These are phyloP conservation scores for Ustilago bromivora DNA, from an alignment of 1,284 basidiomycete species.

Conservation along the genomic window DNA sequence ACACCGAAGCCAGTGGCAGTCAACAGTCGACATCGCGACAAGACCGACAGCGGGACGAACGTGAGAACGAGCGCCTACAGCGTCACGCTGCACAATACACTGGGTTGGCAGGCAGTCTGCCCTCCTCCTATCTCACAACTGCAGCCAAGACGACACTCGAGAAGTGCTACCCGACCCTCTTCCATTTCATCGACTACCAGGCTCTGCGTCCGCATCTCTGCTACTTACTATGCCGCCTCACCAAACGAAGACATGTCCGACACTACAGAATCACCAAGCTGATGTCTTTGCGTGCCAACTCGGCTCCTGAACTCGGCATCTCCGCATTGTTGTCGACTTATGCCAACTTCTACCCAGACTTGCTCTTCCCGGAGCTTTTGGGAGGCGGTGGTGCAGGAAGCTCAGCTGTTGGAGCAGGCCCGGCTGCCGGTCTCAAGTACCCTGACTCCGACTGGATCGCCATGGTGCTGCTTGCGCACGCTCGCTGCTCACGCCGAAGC, in stretches of 20 bases:
- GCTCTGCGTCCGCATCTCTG: conserved; percentile 49
- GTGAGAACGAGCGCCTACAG: conserved; percentile 29
- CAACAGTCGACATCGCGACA: conserved; percentile 3
- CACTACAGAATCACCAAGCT: conserved; percentile 57
- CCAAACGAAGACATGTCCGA: conserved; percentile 48
- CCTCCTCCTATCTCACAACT: conserved; percentile 44
- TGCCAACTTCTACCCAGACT: conserved; percentile 56
- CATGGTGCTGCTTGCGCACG: conserved; percentile 38
- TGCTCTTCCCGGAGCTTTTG: conserved; percentile 55
- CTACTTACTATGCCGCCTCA: conserved; percentile 51
- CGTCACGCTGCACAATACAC: conserved; percentile 35
- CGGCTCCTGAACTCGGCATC: conserved; percentile 38
- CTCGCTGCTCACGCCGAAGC: conserved; percentile 26
- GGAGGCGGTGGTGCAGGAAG: conserved; percentile 29
- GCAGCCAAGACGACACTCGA: conserved; percentile 40
- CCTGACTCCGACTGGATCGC: conserved; percentile 49
- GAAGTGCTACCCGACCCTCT: conserved; percentile 52
- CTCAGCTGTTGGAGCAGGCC: conserved; percentile 30
- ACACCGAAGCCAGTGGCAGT: conserved; percentile 7
- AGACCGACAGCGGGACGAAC: conserved; percentile 22
- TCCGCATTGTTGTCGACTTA: conserved; percentile 51
- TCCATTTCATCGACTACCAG: conserved; percentile 59
- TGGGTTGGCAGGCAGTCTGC: conserved; percentile 30
- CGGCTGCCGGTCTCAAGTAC: conserved; percentile 43
- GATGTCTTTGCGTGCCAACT: conserved; percentile 45